Base-by-base conservation (phyloP, 2,329 filamentous ascomycete species). In the Chaetomium sp. region DNA sequence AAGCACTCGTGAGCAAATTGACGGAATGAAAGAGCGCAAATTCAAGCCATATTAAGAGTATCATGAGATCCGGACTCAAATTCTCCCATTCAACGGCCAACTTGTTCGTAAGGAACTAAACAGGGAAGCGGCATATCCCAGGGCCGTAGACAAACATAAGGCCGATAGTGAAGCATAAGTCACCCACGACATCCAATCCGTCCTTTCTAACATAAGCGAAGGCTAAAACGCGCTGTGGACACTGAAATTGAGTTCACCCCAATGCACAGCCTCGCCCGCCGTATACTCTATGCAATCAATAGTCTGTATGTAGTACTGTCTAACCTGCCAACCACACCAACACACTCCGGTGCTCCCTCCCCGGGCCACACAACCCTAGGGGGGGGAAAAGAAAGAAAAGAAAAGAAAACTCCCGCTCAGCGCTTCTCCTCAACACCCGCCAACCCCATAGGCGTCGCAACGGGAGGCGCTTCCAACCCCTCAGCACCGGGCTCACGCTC, bases 401-500 rank as follows among this genome's bases (percentile, higher is more conserved):
- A 16, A 38, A 19, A 19, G 12, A 4, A 5, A 12, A n/a, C 29
- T 58, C n/a, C n/a, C 35, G 47, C 6, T 67, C 49, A 42, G 16
- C 59, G n/a, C 42, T n/a, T 47, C 55, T 13, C 59, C 55, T 64
- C 62, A 2, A 56, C 59, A 6, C 55, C 62, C 23, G 57, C 66
- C 62, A 68, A 49, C 49, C 62, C 63, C 57, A 49, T 56, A 19
- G 62, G 65, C 33, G 65, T 67, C 25, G 65, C 65, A 27, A 67
- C 31, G 55, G 38, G 50, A 3, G 47, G 50, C 27, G 61, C 54
- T 8, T 54, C 57, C 45, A 33, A 55, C 47, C 55, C 58, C 35
- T 38, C 50, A 10, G 56, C 35, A 45, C 51, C 51, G 4, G 57
- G 38, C 49, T 61, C 62, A 25, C 47, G 59, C 21, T 47, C 54